Percentiles rank a stretch among this genome's conserved stretches.
phyloP scores from a whole-genome alignment of 1,139 yeast genomes.

The Candida tetrigidarum region DNA sequence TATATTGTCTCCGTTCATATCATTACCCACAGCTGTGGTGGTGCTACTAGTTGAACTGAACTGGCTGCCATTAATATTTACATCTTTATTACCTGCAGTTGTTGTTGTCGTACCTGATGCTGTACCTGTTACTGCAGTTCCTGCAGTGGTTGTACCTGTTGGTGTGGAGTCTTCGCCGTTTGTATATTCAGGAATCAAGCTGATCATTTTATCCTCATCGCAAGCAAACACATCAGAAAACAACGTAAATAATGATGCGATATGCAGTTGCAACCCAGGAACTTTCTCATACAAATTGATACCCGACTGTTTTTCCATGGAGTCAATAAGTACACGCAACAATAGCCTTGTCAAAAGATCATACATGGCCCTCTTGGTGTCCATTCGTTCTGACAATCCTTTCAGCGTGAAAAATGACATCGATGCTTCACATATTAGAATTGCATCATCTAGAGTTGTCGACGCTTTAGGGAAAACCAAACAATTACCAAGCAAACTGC shows the following conservation, averaged over 20 bases:
- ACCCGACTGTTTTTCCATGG: conserved; percentile 17
- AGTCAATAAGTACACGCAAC: conserved; percentile 23
- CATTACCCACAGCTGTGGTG: background rate
- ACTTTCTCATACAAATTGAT: conserved; percentile 18
- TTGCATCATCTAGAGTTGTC: conserved; percentile 18
- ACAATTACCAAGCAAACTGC: conserved; percentile 34
- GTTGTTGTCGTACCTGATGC: no score
- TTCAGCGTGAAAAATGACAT: conserved; percentile 16
- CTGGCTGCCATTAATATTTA: background rate
- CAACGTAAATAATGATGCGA: conserved; percentile 20
- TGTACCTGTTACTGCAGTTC: no score
- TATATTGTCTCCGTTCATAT: background rate
- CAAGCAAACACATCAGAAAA: conserved; percentile 26
- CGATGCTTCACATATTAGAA: conserved; percentile 18
- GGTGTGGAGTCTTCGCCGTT: background rate
- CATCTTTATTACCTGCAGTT: background rate
- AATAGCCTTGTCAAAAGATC: conserved; percentile 25
- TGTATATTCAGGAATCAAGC: conserved; percentile 2
- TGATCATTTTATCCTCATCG: background rate
- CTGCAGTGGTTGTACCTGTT: no score
- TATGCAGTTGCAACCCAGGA: conserved; percentile 23
- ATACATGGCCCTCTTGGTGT: conserved; percentile 20
- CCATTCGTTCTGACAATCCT: conserved; percentile 13
- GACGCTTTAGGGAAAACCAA: conserved; percentile 19
- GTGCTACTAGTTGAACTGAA: background rate